Evolutionary conservation across 23 red algal species (phyloP).

Genomic region (Pyropia yezoensis): DNA sequence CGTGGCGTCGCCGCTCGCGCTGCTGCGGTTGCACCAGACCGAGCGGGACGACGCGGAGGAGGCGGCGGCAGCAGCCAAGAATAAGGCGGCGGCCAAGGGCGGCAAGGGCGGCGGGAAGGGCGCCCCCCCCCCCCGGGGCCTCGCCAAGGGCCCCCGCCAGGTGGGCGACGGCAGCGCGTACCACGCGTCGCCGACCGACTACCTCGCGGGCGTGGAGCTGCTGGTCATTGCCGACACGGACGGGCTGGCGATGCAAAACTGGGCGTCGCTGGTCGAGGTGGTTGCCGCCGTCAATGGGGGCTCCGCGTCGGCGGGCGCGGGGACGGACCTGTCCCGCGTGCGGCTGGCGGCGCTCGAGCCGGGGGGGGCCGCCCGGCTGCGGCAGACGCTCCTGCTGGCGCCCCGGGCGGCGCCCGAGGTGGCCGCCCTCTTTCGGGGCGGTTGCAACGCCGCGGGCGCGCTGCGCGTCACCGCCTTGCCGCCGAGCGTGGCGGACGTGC

Average conservation of each 20-base stretch:
- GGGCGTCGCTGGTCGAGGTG: conserved; percentile 32
- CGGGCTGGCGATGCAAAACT: conserved; percentile 83
- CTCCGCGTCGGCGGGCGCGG: conserved; percentile 22
- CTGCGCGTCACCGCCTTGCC: too few species aligned
- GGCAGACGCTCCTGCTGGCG: too few species aligned
- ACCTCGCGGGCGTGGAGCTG: conserved; percentile 79
- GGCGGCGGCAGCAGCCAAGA: background rate
- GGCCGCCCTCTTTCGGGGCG: too few species aligned
- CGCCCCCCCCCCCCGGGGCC: conserved; percentile 6
- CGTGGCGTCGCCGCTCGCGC: conserved; percentile 82
- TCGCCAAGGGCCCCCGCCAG: background rate
- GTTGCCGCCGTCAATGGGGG: conserved; percentile 55
- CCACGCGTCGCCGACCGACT: conserved; percentile 21
- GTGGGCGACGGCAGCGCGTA: background rate
- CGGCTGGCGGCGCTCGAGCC: conserved; percentile 49
- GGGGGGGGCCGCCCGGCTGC: too few species aligned
- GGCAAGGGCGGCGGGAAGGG: conserved; percentile 24
- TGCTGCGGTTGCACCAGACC: conserved; percentile 21
- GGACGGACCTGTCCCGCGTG: conserved; percentile 82
- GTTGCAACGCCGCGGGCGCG: too few species aligned
- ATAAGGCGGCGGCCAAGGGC: conserved; percentile 4
- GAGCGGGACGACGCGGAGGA: conserved; percentile 20
- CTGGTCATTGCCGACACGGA: conserved; percentile 50
- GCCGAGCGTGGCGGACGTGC: too few species aligned
- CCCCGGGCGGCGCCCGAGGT: too few species aligned